Percentiles rank a stretch among this genome's conserved stretches.
These are phyloP conservation scores for Exobasidium rhododendri DNA, from an alignment of 1,284 basidiomycete genomes.

Conservation along the genomic window DNA sequence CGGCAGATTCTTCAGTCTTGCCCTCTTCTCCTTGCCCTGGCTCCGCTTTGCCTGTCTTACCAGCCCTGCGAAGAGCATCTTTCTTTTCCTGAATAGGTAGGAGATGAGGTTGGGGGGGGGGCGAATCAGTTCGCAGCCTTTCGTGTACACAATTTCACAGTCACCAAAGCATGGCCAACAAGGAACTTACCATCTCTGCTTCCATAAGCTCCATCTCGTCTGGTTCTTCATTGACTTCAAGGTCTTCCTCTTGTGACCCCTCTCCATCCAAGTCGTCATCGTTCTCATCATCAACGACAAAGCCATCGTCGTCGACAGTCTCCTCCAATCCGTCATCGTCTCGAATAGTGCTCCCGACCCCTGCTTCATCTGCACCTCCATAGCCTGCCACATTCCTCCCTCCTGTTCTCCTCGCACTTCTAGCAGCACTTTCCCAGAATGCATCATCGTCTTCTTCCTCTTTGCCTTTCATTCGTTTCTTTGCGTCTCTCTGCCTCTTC, in stretches of 20 bases:
- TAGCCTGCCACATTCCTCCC: not conserved
- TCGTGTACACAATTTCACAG: too few species aligned
- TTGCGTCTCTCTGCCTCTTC: constrained; percentile 6
- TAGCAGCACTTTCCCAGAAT: constrained; percentile 9
- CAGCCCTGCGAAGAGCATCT: constrained; percentile 4
- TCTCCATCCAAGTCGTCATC: constrained; percentile 9
- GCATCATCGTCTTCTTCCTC: constrained; percentile 13
- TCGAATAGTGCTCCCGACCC: not conserved
- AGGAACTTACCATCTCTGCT: constrained; percentile 7
- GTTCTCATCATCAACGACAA: constrained; percentile 15
- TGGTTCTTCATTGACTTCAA: constrained; percentile 12
- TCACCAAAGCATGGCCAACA: too few species aligned
- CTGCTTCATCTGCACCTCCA: not conserved
- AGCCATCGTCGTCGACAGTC: constrained; percentile 8
- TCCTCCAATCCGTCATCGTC: not conserved
- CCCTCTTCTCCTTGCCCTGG: not conserved
- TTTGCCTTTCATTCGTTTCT: not conserved
- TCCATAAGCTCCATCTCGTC: constrained; percentile 16
- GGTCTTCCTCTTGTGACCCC: constrained; percentile 6
- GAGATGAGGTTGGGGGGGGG: too few species aligned
- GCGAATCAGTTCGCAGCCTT: too few species aligned
- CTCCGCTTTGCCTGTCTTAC: not conserved
- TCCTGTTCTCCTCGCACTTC: constrained; percentile 1
- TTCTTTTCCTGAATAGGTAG: constrained; percentile 1
- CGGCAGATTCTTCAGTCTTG: not conserved